Conservation (phyloP, 139 green algal species). For the Coccomyxa sp. region DNA sequence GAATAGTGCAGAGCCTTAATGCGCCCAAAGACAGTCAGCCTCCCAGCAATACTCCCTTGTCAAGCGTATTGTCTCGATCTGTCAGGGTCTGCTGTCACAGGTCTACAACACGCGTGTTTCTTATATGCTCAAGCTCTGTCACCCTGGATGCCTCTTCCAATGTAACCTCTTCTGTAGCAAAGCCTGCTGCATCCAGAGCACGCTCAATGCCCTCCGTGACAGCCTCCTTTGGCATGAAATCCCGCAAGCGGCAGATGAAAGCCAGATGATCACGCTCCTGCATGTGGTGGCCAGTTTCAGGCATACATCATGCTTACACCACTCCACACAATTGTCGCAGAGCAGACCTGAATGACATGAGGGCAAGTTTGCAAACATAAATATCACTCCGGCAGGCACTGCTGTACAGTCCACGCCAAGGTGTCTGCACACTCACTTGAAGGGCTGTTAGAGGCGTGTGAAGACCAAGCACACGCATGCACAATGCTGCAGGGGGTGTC, state of each 20-base stretch:
- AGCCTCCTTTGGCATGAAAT: constrained; percentile 24
- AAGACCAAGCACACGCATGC: background rate
- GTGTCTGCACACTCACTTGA: background rate
- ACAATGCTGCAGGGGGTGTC: background rate
- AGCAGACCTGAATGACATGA: too few relatives aligned
- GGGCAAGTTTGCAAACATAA: background rate
- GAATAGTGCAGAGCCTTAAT: too few relatives aligned
- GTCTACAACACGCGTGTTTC: constrained; percentile 32
- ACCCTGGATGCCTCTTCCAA: constrained; percentile 28
- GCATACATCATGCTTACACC: background rate
- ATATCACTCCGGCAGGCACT: background rate
- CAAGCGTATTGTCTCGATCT: too few relatives aligned
- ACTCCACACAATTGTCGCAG: background rate
- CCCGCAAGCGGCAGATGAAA: constrained; percentile 55
- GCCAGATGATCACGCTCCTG: constrained; percentile 54
- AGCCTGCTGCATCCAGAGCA: constrained; percentile 26
- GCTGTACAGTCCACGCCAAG: background rate
- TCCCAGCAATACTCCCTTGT: too few relatives aligned
- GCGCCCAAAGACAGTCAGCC: too few relatives aligned
- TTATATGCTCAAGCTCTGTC: constrained; percentile 30
- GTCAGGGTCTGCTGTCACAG: too few relatives aligned
- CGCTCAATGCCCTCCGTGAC: constrained; percentile 22
- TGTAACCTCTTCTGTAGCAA: constrained; percentile 17
- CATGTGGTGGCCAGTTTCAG: background rate
- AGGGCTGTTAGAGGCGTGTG: background rate